Base-by-base conservation (phyloP, 441 rosid genomes). In the Erodium moschatum region DNA sequence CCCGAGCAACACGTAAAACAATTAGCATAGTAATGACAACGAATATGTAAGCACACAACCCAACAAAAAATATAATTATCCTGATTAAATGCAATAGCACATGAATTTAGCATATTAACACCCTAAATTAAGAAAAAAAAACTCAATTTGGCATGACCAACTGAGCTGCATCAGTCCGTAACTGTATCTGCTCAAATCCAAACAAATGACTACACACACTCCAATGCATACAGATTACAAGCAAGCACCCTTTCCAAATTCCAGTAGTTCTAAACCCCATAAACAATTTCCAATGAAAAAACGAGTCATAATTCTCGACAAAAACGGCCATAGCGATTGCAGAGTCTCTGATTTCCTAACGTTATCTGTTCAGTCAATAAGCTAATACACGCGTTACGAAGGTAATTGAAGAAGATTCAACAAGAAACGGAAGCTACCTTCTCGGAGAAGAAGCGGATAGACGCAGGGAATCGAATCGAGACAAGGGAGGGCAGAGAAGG, bases 391-490 rank as follows among this genome's bases (percentile, higher is more conserved):
- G 4, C 4, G 38, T 33, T 33, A 33, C 4, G 16, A 48, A 40
- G 12, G 48, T 42, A 52, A 52, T 52, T 52, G 19, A 52, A n/a
- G 7, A 52, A 52, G 4, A 8, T 5, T 2, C 11, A 7, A 16
- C 13, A 13, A 29, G 10, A 0, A 33, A 35, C 2, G 11, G 21
- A 19, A 29, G 58, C 46, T 61, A 69, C 72, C 69, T 73, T 65
- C 29, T 52, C 16, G 65, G 60, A 44, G 69, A 46, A 12, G 67
- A 42, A 40, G 68, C 21, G 63, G 67, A 73, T 73, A 27, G 71
- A 64, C 68, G 29, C 21, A 8, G 72, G 16, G 48, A 15, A 58
- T 58, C 13, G 38, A 44, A 46, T 16, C 69, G 69, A 46, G 70
- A 42, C 66, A 69, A 38, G 2, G 72, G 44, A 65, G 52, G 8